Percentiles rank a stretch among this genome's conserved stretches.
Evolutionary conservation across 1,139 yeast species (phyloP).

Genomic region (Candida pseudoviswanathii): DNA sequence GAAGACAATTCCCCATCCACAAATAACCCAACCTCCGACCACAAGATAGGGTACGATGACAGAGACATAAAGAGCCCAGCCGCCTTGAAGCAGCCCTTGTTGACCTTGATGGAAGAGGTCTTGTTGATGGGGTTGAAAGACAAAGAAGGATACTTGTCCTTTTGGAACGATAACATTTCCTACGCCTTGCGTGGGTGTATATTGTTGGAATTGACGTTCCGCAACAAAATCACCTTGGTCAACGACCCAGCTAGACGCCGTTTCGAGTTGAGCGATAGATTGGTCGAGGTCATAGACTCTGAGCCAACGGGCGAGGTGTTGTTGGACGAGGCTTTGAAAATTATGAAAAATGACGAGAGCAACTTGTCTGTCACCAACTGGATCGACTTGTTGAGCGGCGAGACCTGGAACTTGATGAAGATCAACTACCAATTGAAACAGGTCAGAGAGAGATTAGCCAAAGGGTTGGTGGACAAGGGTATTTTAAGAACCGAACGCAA

Average conservation of each 20-base stretch:
- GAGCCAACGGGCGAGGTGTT: slow-evolving; percentile 93
- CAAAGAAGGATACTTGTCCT: slow-evolving; percentile 91
- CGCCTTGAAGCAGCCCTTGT: slow-evolving; percentile 59
- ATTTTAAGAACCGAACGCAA: slow-evolving; percentile 93
- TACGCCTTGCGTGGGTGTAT: slow-evolving; percentile 96
- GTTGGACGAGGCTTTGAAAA: slow-evolving; percentile 87
- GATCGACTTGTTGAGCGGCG: slow-evolving; percentile 94
- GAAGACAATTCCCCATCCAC: slow-evolving; percentile 15
- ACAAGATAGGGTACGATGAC: slow-evolving; percentile 84
- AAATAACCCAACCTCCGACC: slow-evolving; percentile 27
- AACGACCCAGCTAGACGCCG: slow-evolving; percentile 94
- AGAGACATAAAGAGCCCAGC: slow-evolving; percentile 56
- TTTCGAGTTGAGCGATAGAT: slow-evolving; percentile 82
- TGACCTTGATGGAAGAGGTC: slow-evolving; percentile 96
- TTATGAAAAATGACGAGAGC: slow-evolving; percentile 84
- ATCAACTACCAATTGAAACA: slow-evolving; percentile 94
- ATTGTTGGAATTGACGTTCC: slow-evolving; percentile 84
- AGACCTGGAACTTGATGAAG: slow-evolving; percentile 96
- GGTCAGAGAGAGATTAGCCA: slow-evolving; percentile 94
- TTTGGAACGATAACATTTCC: slow-evolving; percentile 97
- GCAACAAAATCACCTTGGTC: slow-evolving; percentile 85
- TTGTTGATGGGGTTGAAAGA: slow-evolving; percentile 90
- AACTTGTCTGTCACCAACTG: slow-evolving; percentile 84
- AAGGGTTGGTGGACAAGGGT: slow-evolving; percentile 98
- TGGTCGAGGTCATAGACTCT: slow-evolving; percentile 83